Evolutionary conservation across 2,329 filamentous ascomycete genomes (phyloP), one percentile per base, ranked within the genome.

Genomic region (Penicillium brevicompactum): DNA sequence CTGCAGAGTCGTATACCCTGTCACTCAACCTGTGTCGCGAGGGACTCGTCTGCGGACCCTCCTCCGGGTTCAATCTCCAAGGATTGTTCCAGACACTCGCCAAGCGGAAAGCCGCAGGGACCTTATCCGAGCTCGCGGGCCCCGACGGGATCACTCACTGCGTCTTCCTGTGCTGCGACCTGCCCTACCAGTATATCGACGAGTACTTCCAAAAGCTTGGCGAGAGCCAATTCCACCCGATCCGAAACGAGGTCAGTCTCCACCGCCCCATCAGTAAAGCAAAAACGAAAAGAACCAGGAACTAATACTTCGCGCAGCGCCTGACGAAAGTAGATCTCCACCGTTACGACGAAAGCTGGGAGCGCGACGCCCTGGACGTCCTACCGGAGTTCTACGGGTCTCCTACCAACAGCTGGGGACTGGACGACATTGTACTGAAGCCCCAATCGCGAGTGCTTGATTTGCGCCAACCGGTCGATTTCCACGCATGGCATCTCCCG

Each of bases 151-250:
- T 76, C 47, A 73, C 82, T 2, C 75, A 81, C 56, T 84, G 81
- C 44, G 83, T 84, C 0, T 87, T 87, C 66, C 67, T 86, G 3
- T 87, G 84, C 69, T 86, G 84, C 54, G 85, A 87, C 53, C 59
- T 87, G 24, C 85, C 85, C 0, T 87, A 87, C 59, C 84, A 87
- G 64, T 87, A 87, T 56, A 78, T 87, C 43, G 74, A 78, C 22
- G 82, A 83, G 59, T 87, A 87, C 62, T 87, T 85, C 60, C 75
- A 81, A 24, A 85, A 84, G 60, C 71, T 86, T 10, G 78, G 74
- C 2, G 60, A 73, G 1, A 70, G 73, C 1, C 68, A 80, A 45
- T 85, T 85, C 63, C 79, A 76, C 2, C 67, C 76, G 0, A 82
- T 85, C 32, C 68, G 70, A 14, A 81, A 82, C 55, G 64, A 76